Conservation (phyloP, 495 filamentous ascomycete genomes). For the Pyrenula aspistea region DNA sequence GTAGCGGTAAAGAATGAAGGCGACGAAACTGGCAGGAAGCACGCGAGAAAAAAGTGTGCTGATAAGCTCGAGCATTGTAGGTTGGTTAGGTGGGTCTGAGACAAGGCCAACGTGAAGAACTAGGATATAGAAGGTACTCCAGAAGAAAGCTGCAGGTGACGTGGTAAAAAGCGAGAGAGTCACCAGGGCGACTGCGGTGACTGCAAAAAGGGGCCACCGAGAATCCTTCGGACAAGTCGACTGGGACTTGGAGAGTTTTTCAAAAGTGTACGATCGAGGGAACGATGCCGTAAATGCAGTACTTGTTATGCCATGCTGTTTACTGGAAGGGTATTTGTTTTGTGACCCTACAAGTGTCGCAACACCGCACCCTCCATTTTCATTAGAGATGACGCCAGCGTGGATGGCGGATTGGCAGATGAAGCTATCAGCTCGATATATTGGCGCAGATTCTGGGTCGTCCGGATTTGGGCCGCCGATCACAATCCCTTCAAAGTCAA, state of each 20-base stretch:
- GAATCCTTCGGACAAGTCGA: slow-evolving; percentile 41
- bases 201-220: slow-evolving; percentile 61
- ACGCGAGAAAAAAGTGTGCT: slow-evolving; percentile 62
- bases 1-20: slow-evolving; percentile 63
- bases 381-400: slow-evolving; percentile 55
- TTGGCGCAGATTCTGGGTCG: slow-evolving; percentile 19
- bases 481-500: slow-evolving; percentile 59
- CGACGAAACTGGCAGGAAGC: slow-evolving; percentile 63
- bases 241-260: slow-evolving; percentile 27
- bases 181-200: slow-evolving; percentile 55
- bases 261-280: slow-evolving; percentile 62
- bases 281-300: slow-evolving; percentile 64
- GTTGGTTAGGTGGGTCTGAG: slow-evolving; percentile 55
- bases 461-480: slow-evolving; percentile 55
- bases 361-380: slow-evolving; percentile 66
- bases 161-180: slow-evolving; percentile 57
- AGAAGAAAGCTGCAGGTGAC: slow-evolving; percentile 58
- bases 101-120: slow-evolving; percentile 72
- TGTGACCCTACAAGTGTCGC: slow-evolving; percentile 55
- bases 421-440: slow-evolving; percentile 76
- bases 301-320: slow-evolving; percentile 53
- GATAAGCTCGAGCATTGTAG: slow-evolving; percentile 45
- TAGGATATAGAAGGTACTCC: slow-evolving; percentile 55
- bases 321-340: slow-evolving; percentile 45
- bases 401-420: slow-evolving; percentile 76